These are phyloP conservation scores for Scedosporium aurantiacum DNA, from an alignment of 2,329 filamentous ascomycete genomes.

Conservation along the genomic window DNA sequence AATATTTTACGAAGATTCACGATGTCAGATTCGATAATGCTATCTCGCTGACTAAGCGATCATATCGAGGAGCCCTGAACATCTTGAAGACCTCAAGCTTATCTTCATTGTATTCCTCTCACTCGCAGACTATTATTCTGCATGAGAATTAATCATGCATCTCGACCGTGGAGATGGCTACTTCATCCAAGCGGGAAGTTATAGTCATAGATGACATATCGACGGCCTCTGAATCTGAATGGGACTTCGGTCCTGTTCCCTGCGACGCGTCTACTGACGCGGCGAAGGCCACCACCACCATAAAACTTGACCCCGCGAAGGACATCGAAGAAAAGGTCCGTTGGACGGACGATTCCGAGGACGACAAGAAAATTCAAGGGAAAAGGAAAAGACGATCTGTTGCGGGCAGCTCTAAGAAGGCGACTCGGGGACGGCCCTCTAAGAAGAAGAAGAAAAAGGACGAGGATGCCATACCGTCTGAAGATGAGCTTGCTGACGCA, in stretches of 20 bases:
- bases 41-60: background rate
- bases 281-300: background rate
- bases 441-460: slow-evolving; percentile 14
- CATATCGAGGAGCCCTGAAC: background rate
- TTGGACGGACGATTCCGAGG: slow-evolving; percentile 51
- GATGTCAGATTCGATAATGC: background rate
- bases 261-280: background rate
- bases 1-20: no score
- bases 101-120: no score
- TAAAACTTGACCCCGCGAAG: background rate
- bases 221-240: slow-evolving; percentile 3
- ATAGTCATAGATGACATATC: slow-evolving; percentile 1
- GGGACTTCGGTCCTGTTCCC: background rate
- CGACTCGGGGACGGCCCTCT: slow-evolving; percentile 3
- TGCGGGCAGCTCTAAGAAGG: background rate
- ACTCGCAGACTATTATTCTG: background rate
- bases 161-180: background rate
- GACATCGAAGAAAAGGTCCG: slow-evolving; percentile 29
- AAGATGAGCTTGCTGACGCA: slow-evolving; percentile 36
- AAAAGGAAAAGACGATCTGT: slow-evolving; percentile 24
- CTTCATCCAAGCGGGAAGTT: background rate
- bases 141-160: background rate
- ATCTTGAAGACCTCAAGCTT: background rate
- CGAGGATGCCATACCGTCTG: slow-evolving; percentile 22
- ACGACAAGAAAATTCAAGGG: slow-evolving; percentile 38